A percentile compares a stretch with the other conserved stretches of the same genome.
These are phyloP conservation scores for Fraxinus baroniana DNA, from an alignment of 305 asterid species.

Conservation along the genomic window DNA sequence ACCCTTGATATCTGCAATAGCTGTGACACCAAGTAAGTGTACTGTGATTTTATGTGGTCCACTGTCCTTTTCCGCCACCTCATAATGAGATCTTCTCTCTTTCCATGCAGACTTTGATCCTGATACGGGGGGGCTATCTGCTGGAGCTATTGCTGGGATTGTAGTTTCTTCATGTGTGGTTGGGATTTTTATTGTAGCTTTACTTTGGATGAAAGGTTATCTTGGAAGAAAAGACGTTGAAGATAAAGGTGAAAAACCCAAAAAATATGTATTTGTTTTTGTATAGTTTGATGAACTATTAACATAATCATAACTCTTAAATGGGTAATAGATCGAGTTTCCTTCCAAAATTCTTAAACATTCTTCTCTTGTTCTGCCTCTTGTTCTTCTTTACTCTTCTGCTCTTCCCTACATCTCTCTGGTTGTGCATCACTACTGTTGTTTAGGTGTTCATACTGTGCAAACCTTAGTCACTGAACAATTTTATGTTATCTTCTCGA, in stretches of 20 bases:
- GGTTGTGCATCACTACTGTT: background rate
- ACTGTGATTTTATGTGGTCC: background rate
- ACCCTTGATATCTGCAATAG: constrained; percentile 86
- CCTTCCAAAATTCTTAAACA: background rate
- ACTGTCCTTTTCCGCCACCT: constrained; percentile 12
- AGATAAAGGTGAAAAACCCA: constrained; percentile 53
- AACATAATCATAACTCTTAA: background rate
- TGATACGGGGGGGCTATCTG: constrained; percentile 50
- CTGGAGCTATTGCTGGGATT: constrained; percentile 72
- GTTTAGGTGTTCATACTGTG: background rate
- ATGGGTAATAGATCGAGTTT: background rate
- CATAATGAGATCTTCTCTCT: constrained; percentile 7
- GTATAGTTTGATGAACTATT: background rate
- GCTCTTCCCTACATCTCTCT: background rate
- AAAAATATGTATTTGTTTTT: background rate
- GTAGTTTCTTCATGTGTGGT: constrained; percentile 46
- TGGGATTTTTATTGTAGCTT: constrained; percentile 36
- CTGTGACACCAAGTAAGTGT: constrained; percentile 79
- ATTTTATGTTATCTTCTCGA: constrained; percentile 17
- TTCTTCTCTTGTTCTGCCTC: background rate
- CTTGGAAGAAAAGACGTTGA: constrained; percentile 48
- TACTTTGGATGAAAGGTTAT: constrained; percentile 65
- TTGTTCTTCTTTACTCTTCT: background rate
- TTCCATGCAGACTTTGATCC: constrained; percentile 54
- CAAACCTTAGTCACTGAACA: constrained; percentile 7